phyloP scores from a whole-genome alignment of 2,329 filamentous ascomycete species.

The Fusarium bactridioides region DNA sequence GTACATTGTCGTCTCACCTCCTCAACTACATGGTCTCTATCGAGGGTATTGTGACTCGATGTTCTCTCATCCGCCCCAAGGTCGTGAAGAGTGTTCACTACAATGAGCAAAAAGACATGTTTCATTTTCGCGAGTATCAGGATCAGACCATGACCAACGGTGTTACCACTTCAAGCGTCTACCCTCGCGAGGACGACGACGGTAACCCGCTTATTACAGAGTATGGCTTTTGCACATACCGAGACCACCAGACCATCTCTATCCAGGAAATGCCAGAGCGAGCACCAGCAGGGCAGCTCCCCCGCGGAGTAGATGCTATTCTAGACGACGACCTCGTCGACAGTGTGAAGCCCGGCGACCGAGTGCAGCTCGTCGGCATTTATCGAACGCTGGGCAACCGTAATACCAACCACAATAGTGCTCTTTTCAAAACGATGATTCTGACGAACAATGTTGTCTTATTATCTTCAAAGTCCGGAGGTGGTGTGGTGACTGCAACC shows the following conservation, averaged over 20 bases:
- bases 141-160: constrained; percentile 98
- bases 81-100: constrained; percentile 99
- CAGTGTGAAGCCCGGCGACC: constrained; percentile 91
- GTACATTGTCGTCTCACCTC: constrained; percentile 86
- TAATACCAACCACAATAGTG: constrained; percentile 88
- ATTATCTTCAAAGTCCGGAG: constrained; percentile 93
- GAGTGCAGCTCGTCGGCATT: constrained; percentile 96
- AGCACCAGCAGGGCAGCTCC: constrained; percentile 93
- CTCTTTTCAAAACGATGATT: constrained; percentile 92
- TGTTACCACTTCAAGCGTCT: constrained; percentile 87
- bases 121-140: constrained; percentile 88
- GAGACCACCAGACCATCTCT: constrained; percentile 96
- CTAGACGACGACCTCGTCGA: constrained; percentile 97
- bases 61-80: constrained; percentile 93
- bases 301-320: constrained; percentile 94
- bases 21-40: constrained; percentile 97
- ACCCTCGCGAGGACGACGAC: constrained; percentile 91
- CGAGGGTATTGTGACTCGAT: constrained; percentile 96
- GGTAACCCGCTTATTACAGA: constrained; percentile 93
- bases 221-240: constrained; percentile 94
- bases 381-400: constrained; percentile 94
- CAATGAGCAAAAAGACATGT: constrained; percentile 85
- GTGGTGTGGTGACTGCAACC: constrained; percentile 87
- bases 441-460: constrained; percentile 95
- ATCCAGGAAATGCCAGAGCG: constrained; percentile 99